Percentiles rank a stretch among this genome's conserved stretches.
Evolutionary conservation across 1,284 basidiomycete genomes (phyloP).

Genomic region (Ceratobasidium sp.): DNA sequence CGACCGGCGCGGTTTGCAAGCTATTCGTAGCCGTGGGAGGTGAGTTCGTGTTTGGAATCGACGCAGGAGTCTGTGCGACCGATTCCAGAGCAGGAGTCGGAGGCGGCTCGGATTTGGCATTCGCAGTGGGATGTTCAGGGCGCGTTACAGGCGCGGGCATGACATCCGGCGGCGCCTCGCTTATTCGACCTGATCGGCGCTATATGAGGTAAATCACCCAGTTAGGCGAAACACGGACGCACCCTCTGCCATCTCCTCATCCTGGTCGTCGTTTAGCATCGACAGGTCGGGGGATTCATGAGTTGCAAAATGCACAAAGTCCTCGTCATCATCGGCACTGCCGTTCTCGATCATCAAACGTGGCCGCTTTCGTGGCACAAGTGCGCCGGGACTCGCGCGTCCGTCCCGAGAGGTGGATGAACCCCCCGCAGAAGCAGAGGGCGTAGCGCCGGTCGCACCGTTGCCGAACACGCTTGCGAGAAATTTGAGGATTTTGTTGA

Average conservation of each 20-base stretch:
- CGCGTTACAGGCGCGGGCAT: constrained; percentile 3
- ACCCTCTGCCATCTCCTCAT: constrained; percentile 49
- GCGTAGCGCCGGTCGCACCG: constrained; percentile 59
- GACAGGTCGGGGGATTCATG: constrained; percentile 16
- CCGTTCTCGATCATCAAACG: constrained; percentile 78
- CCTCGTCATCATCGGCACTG: constrained; percentile 55
- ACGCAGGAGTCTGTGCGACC: constrained; percentile 34
- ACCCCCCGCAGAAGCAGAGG: constrained; percentile 64
- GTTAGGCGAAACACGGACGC: constrained; percentile 17
- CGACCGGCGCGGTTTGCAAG: neutral
- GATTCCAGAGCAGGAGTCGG: constrained; percentile 43
- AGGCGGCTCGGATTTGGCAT: constrained; percentile 28
- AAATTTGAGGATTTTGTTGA: constrained; percentile 95
- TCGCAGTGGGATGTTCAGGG: neutral
- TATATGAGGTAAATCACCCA: constrained; percentile 20
- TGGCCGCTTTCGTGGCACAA: constrained; percentile 68
- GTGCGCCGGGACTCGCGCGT: constrained; percentile 55
- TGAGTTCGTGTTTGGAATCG: neutral
- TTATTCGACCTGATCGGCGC: constrained; percentile 42
- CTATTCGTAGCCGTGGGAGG: neutral
- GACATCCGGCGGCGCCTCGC: constrained; percentile 37
- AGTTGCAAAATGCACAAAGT: constrained; percentile 51
- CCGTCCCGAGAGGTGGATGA: constrained; percentile 53
- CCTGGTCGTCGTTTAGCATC: constrained; percentile 47
- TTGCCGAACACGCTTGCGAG: constrained; percentile 92